Evolutionary conservation across 2,329 filamentous ascomycete genomes (phyloP).

Genomic region (Penicillium carneum): DNA sequence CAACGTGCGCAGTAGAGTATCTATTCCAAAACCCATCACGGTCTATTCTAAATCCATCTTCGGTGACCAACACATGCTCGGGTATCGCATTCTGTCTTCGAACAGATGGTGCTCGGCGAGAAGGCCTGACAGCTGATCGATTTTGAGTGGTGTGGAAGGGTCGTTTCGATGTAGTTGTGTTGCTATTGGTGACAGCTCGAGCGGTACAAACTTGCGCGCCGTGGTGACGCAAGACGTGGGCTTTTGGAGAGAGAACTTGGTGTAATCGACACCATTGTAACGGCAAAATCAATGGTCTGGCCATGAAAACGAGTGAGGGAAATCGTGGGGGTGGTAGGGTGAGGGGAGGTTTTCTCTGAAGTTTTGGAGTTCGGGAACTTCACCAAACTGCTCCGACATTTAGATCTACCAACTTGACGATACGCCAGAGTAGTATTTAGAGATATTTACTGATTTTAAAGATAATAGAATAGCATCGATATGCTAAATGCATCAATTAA

Average conservation of each 20-base stretch:
- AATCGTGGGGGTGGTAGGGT: neutral
- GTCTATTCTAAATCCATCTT: neutral
- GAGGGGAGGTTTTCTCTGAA: constrained; percentile 20
- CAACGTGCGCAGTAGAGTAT: neutral
- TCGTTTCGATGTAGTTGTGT: constrained; percentile 4
- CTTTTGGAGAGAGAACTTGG: constrained; percentile 9
- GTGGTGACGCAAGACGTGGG: neutral
- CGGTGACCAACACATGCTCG: neutral
- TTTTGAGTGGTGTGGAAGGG: constrained; percentile 24
- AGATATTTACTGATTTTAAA: neutral
- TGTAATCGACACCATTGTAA: constrained; percentile 27
- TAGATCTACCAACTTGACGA: neutral
- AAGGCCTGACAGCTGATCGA: neutral
- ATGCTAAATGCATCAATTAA: constrained; percentile 41
- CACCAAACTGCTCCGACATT: constrained; percentile 3
- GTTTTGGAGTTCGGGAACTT: constrained; percentile 21
- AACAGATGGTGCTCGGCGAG: neutral
- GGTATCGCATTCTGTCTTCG: neutral
- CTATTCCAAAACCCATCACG: constrained; percentile 5
- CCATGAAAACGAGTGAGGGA: constrained; percentile 20
- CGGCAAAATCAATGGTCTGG: constrained; percentile 25
- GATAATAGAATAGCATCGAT: neutral
- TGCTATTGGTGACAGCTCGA: constrained; percentile 4
- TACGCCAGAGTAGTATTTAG: neutral
- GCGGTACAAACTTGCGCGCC: constrained; percentile 8